phyloP scores from a whole-genome alignment of 441 rosid species.

The Pelargonium australe region DNA sequence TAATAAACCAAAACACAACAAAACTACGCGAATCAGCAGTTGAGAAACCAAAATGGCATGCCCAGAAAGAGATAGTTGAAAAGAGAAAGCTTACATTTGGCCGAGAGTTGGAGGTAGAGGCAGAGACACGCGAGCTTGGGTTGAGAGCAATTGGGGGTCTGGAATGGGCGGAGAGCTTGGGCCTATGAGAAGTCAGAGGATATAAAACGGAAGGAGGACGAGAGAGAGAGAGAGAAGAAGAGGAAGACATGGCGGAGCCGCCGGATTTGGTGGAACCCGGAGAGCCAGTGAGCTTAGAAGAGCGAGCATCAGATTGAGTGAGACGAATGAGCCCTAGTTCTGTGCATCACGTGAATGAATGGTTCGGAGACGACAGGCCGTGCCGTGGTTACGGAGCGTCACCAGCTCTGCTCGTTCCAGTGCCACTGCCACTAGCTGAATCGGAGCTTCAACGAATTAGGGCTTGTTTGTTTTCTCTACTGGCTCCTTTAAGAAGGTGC shows the following conservation, averaged over 20 bases:
- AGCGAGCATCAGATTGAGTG: constrained; percentile 6
- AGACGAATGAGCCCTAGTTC: background rate
- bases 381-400: too few relatives aligned
- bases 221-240: too few relatives aligned
- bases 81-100: background rate
- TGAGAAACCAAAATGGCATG: background rate
- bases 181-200: too few relatives aligned
- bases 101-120: background rate
- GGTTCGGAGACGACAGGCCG: too few relatives aligned
- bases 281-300: background rate
- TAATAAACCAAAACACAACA: background rate
- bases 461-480: too few relatives aligned
- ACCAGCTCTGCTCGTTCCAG: too few relatives aligned
- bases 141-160: constrained; percentile 1
- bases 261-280: constrained; percentile 10
- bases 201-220: too few relatives aligned
- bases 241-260: too few relatives aligned
- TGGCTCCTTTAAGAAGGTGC: too few relatives aligned
- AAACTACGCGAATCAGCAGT: background rate
- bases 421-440: too few relatives aligned
- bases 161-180: constrained; percentile 2
- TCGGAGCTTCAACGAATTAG: too few relatives aligned
- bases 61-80: background rate
- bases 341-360: background rate
- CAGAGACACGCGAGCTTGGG: constrained; percentile 1